Evolutionary conservation across 2,329 filamentous ascomycete species (phyloP), one percentile per base, ranked within the genome.

Genomic region (Fusarium veterinarium): DNA sequence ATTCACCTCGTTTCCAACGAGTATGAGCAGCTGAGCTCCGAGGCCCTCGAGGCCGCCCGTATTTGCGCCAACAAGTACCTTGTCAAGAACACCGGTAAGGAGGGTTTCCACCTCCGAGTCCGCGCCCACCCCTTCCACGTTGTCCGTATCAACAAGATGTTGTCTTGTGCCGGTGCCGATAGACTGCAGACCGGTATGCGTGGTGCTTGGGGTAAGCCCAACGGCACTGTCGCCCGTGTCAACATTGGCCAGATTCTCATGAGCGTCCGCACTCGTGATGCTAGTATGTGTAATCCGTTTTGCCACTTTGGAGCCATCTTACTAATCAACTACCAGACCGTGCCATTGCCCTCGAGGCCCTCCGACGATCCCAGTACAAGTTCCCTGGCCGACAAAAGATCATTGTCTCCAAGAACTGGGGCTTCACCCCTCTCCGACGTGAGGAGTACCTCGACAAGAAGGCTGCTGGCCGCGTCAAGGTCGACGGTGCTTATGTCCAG

Each of bases 61-160:
- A 99, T 99, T 85, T 98, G 95, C 91, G 95, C 95, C 93, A 99
- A 99, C 94, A 98, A 98, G 94, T 97, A 92, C 88, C 85, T 93
- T 76, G 90, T 91, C 86, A 92, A 92, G 89, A 85, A 86, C 80
- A 85, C 87, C 80, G 91, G 91, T 85, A 93, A 93, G 89, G 91
- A 93, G 82, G 85, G 86, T 83, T 93, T 93, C 90, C 91, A 93
- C 84, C 86, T 93, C 79, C 91, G 91, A 80, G 89, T 93, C 83
- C 91, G 96, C 84, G 95, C 95, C 83, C 96, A 99, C 91, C 96
- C 96, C 79, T 99, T 94, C 94, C 96, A 99, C 91, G 96, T 99
- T 88, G 93, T 99, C 91, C 96, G 96, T 88, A 99, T 99, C 95
- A 99, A 99, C 95, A 99, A 99, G 93, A 99, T 99, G 96, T 95